A percentile compares a stretch with the other conserved stretches of the same genome.
Conservation (phyloP, 2,329 filamentous ascomycete genomes). For the Xylaria sp. region DNA sequence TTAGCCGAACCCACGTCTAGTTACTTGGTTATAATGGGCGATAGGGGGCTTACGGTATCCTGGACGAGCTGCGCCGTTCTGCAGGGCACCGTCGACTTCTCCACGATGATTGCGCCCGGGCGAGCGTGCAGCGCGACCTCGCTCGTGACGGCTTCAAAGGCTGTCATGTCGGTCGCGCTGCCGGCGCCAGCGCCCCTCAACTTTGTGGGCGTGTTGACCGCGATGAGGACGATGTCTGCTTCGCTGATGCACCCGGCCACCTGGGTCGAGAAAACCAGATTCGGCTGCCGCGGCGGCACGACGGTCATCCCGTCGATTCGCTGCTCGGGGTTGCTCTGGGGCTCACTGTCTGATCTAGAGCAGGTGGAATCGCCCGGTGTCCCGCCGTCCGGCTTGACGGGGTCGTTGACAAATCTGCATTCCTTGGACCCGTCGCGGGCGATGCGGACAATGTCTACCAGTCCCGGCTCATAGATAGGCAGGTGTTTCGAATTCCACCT, state of each 20-base stretch:
- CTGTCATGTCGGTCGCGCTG: slow-evolving; percentile 71
- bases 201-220: slow-evolving; percentile 82
- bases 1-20: background rate
- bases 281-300: slow-evolving; percentile 55
- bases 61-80: slow-evolving; percentile 71
- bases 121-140: slow-evolving; percentile 69
- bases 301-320: slow-evolving; percentile 33
- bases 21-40: background rate
- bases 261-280: slow-evolving; percentile 75
- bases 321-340: slow-evolving; percentile 29
- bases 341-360: slow-evolving; percentile 38
- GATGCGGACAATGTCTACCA: slow-evolving; percentile 68
- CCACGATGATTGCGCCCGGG: slow-evolving; percentile 72
- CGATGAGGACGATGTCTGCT: slow-evolving; percentile 74
- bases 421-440: slow-evolving; percentile 61
- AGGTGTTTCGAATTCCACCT: slow-evolving; percentile 75
- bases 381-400: slow-evolving; percentile 35
- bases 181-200: slow-evolving; percentile 69
- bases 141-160: slow-evolving; percentile 69
- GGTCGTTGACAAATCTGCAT: slow-evolving; percentile 45
- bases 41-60: slow-evolving; percentile 59
- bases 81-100: slow-evolving; percentile 81
- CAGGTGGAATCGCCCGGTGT: slow-evolving; percentile 37
- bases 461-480: slow-evolving; percentile 75
- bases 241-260: slow-evolving; percentile 62